phyloP scores from a whole-genome alignment of 1,139 yeast genomes.

The Debaryomyces robertsiae region DNA sequence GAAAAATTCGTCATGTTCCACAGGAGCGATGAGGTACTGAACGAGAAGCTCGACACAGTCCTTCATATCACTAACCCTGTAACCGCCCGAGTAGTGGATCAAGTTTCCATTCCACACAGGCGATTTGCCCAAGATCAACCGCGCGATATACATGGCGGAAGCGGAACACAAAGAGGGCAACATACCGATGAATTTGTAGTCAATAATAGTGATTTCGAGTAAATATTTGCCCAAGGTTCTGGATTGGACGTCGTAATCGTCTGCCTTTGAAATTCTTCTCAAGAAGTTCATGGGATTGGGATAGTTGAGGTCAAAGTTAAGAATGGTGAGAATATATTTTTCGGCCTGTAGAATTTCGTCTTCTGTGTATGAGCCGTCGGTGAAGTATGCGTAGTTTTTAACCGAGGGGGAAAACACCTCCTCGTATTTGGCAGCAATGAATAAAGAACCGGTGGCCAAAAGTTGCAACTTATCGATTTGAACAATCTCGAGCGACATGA shows the following conservation, averaged over 20 bases:
- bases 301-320: conserved; percentile 79
- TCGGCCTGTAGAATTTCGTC: conserved; percentile 89
- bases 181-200: conserved; percentile 75
- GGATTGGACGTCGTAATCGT: conserved; percentile 89
- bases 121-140: conserved; percentile 71
- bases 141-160: conserved; percentile 86
- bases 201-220: conserved; percentile 79
- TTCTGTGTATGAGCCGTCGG: conserved; percentile 82
- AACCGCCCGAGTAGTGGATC: conserved; percentile 92
- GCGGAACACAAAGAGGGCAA: conserved; percentile 88
- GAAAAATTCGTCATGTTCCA: conserved; percentile 89
- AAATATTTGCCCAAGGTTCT: conserved; percentile 91
- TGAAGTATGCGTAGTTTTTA: conserved; percentile 82
- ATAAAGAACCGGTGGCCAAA: conserved; percentile 85
- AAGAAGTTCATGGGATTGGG: conserved; percentile 95
- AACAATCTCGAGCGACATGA: conserved; percentile 77
- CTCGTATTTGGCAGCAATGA: conserved; percentile 94
- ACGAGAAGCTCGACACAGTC: conserved; percentile 74
- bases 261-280: conserved; percentile 92
- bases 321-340: conserved; percentile 72
- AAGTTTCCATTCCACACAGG: conserved; percentile 83
- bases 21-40: conserved; percentile 81
- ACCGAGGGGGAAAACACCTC: conserved; percentile 93
- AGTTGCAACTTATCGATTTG: conserved; percentile 85
- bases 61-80: conserved; percentile 68